Evolutionary conservation across 192 early-diverging fungal genomes (phyloP), one percentile per base, ranked within the genome.

Genomic region (Backusella macrospora): DNA sequence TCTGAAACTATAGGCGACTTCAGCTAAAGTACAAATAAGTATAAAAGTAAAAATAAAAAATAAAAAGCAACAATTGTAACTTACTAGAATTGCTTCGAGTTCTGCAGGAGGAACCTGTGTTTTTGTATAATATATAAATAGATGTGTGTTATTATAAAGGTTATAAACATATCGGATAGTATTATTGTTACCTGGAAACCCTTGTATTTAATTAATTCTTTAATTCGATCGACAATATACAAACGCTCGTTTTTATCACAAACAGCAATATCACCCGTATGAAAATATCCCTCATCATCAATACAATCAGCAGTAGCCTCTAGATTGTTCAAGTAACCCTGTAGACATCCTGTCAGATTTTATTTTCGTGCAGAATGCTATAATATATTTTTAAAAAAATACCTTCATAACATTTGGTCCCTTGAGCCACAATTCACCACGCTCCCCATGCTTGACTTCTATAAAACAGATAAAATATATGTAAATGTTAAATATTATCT

Each of bases 351-450:
- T 6, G 12, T 40, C 29, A 42, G 13, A 14, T 64, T 23, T 64
- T 23, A 3, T 14, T 7, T 15, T 29, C 16, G n/a, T 12, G 16
- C 13, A 39, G 13, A 39, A 4, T 13, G n/a, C 26, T 3, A 16
- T n/a, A 2, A 42, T 59, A 26, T 14, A 6, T 14, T 8, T 16
- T 7, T 16, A 6, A 59, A 43, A 43, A 43, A 18, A 26, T 70
- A 69, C 74, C 72, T 89, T 90, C 94, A 96, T 96, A 66, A 97
- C 76, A 72, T 92, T 98, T 16, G 94, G 93, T 0, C 77, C 72
- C 39, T 73, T 73, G 70, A 96, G 73, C 82, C 92, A 96, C 42
- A 99, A 81, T 82, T 99, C 96, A 47, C 96, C 97, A 0, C 66
- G 72, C 62, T 91, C 75, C 29, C 83, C 80, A 34, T 76, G 68